A percentile compares a stretch with the other conserved stretches of the same genome.
Conservation (phyloP, 345 rosid species). For the Eutrema yunnanense region DNA sequence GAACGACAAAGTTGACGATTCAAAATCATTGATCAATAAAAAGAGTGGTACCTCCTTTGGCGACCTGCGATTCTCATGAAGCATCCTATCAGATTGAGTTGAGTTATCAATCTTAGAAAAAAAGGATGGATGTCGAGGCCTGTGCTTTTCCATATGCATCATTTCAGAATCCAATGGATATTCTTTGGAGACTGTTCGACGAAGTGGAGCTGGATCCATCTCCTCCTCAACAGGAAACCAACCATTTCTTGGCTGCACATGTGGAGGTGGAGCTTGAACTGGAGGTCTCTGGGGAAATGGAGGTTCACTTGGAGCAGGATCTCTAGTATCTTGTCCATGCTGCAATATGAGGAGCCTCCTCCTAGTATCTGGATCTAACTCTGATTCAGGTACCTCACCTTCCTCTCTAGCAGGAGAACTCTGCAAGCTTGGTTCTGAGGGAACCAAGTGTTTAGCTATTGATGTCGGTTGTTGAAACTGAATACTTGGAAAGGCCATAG, state of each 20-base stretch:
- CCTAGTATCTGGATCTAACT: constrained; percentile 94
- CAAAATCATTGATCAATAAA: constrained; percentile 1
- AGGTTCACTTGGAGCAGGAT: constrained; percentile 56
- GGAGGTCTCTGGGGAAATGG: constrained; percentile 62
- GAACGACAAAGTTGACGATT: neutral
- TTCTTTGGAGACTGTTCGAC: constrained; percentile 56
- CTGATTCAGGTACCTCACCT: constrained; percentile 99
- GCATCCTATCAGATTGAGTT: constrained; percentile 58
- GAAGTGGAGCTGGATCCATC: constrained; percentile 65
- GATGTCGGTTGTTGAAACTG: constrained; percentile 56
- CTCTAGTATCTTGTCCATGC: constrained; percentile 93
- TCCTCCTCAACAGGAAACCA: constrained; percentile 87
- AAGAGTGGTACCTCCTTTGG: constrained; percentile 64
- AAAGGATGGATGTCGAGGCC: constrained; percentile 51
- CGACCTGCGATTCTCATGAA: constrained; percentile 73
- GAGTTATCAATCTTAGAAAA: constrained; percentile 62
- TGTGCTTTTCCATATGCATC: constrained; percentile 60
- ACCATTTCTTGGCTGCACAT: constrained; percentile 52
- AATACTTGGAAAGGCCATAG: constrained; percentile 40
- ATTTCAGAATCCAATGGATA: constrained; percentile 60
- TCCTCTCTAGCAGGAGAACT: constrained; percentile 97
- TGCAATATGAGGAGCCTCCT: constrained; percentile 97
- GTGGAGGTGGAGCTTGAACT: constrained; percentile 59
- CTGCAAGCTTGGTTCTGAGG: constrained; percentile 69
- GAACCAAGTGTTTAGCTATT: constrained; percentile 52